These are phyloP conservation scores for Sugiyamaella valdiviana DNA, from an alignment of 805 yeast genomes.

Conservation along the genomic window DNA sequence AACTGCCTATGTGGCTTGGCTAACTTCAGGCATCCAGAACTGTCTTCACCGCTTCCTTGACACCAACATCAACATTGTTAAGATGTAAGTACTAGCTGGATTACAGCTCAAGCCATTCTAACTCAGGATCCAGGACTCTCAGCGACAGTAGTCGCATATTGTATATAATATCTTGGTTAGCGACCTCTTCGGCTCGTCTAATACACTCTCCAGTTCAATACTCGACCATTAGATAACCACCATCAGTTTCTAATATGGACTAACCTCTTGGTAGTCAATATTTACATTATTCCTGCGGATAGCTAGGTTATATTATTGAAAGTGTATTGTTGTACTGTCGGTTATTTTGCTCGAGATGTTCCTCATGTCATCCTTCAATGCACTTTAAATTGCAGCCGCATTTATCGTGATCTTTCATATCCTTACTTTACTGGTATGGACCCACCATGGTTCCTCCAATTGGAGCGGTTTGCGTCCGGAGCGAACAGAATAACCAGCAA, in stretches of 20 bases:
- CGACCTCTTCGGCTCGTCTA: background rate
- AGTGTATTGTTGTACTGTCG: background rate
- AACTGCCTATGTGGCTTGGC: background rate
- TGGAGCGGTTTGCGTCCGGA: background rate
- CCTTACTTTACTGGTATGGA: too few relatives aligned
- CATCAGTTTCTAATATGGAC: too few relatives aligned
- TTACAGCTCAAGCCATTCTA: background rate
- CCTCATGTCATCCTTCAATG: too few relatives aligned
- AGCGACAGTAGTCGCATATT: constrained; percentile 8
- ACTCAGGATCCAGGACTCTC: constrained; percentile 19
- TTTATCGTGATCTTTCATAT: too few relatives aligned
- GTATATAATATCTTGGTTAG: background rate
- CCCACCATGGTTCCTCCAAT: too few relatives aligned
- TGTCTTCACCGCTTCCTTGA: constrained; percentile 85
- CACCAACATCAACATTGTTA: constrained; percentile 78
- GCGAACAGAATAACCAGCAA: background rate
- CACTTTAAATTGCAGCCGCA: too few relatives aligned
- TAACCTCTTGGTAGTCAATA: too few relatives aligned
- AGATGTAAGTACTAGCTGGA: constrained; percentile 32
- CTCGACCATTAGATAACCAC: too few relatives aligned
- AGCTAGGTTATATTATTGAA: too few relatives aligned
- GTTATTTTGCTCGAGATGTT: too few relatives aligned
- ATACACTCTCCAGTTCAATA: too few relatives aligned
- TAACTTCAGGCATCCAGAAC: constrained; percentile 41
- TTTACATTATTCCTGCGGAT: too few relatives aligned